A percentile compares a stretch with the other conserved stretches of the same genome.
Conservation (phyloP, 163 green algal species). For the Chlamydomonas reinhardtii region DNA sequence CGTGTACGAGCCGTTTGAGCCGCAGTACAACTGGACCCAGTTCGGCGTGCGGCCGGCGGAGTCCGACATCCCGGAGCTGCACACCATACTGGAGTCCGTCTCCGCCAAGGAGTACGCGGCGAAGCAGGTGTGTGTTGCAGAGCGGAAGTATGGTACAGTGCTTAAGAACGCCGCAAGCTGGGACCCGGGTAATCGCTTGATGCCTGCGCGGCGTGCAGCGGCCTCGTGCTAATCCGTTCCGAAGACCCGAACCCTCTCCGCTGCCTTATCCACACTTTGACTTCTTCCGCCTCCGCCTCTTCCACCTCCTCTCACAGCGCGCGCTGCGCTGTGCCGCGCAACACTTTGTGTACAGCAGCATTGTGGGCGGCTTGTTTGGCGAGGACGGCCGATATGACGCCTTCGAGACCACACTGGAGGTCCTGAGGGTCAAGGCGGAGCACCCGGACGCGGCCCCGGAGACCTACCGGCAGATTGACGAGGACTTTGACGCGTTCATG, state of each 20-base stretch:
- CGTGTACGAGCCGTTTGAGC: conserved; percentile 59
- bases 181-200: no score
- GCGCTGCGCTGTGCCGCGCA: conserved; percentile 50
- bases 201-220: no score
- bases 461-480: conserved; percentile 14
- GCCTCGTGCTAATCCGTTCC: no score
- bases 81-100: conserved; percentile 38
- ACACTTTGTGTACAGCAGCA: conserved; percentile 52
- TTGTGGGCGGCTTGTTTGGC: conserved; percentile 47
- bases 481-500: conserved; percentile 37
- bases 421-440: conserved; percentile 45
- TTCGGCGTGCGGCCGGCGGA: conserved; percentile 49
- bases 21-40: conserved; percentile 46
- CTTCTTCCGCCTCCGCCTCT: no score
- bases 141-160: no score
- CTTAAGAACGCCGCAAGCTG: no score
- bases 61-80: conserved; percentile 49
- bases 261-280: no score
- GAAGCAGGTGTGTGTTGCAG: conserved; percentile 37
- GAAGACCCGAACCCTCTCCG: no score
- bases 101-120: background rate
- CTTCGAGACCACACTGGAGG: conserved; percentile 57
- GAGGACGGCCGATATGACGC: conserved; percentile 58
- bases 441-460: conserved; percentile 38
- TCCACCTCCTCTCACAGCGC: background rate